These are phyloP conservation scores for Cucurbita pepo DNA, from an alignment of 306 rosid species.

Conservation along the genomic window DNA sequence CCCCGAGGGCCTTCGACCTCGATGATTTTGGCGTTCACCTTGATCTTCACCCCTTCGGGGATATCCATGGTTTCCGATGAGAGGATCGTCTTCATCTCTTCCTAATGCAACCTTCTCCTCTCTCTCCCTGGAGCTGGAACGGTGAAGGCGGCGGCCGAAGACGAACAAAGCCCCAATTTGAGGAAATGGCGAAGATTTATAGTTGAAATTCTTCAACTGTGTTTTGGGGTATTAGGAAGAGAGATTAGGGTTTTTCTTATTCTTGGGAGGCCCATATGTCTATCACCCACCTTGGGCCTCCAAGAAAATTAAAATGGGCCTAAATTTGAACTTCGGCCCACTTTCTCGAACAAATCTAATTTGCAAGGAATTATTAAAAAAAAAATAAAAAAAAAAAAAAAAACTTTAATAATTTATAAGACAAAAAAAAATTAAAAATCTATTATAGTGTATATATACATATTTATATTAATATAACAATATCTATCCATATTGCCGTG, in stretches of 20 bases:
- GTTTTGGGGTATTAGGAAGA: not conserved
- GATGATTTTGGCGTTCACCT: constrained; percentile 64
- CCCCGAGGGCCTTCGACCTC: constrained; percentile 79
- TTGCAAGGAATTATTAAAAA: too few relatives aligned
- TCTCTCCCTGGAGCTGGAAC: not conserved
- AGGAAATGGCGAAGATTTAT: not conserved
- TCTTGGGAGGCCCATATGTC: not conserved
- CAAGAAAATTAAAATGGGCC: not conserved
- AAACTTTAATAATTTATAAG: too few relatives aligned
- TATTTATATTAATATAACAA: too few relatives aligned
- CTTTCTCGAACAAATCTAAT: too few relatives aligned
- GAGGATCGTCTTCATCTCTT: constrained; percentile 55
- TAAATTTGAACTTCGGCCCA: not conserved
- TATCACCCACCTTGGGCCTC: not conserved
- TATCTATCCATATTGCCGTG: too few relatives aligned
- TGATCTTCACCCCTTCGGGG: constrained; percentile 64
- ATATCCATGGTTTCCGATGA: constrained; percentile 71
- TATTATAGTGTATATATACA: not conserved
- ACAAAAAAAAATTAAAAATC: not conserved
- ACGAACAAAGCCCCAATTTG: not conserved
- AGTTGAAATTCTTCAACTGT: not conserved
- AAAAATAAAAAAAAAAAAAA: too few relatives aligned
- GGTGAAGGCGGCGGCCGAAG: not conserved
- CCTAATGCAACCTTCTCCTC: not conserved
- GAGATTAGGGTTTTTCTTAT: not conserved